phyloP scores from a whole-genome alignment of 1,284 basidiomycete genomes.

The Lentinula novae-zelandiae region DNA sequence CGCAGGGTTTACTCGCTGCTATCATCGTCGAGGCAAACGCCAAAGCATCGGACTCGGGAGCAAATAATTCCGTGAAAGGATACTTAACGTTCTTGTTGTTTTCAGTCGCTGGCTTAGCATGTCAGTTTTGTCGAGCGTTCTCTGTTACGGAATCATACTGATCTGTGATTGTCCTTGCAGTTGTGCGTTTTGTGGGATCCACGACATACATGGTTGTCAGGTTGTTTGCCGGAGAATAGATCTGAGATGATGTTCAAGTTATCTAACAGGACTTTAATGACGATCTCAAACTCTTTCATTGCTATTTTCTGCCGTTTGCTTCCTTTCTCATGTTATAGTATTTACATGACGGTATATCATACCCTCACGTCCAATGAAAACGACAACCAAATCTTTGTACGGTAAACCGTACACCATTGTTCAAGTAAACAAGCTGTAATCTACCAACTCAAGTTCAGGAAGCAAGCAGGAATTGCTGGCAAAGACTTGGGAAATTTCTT shows the following conservation, averaged over 20 bases:
- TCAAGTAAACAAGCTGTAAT: not conserved
- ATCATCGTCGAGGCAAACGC: conserved; percentile 64
- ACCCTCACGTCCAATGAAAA: too few relatives aligned
- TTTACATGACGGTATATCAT: not conserved
- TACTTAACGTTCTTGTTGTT: conserved; percentile 82
- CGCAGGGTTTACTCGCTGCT: conserved; percentile 68
- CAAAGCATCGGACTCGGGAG: conserved; percentile 37
- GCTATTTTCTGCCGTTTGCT: not conserved
- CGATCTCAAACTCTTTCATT: not conserved
- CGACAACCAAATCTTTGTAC: too few relatives aligned
- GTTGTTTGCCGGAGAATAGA: conserved; percentile 79
- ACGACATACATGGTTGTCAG: conserved; percentile 77
- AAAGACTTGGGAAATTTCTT: conserved; percentile 28
- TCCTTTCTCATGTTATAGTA: not conserved
- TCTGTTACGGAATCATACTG: too few relatives aligned
- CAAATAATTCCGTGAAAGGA: conserved; percentile 57
- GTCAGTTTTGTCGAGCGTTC: conserved; percentile 45
- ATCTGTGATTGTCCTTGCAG: conserved; percentile 32
- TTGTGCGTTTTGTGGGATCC: conserved; percentile 79
- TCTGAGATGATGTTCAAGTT: too few relatives aligned
- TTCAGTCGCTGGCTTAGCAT: conserved; percentile 82
- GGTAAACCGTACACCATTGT: too few relatives aligned
- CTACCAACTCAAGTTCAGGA: not conserved
- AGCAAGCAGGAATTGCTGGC: conserved; percentile 4
- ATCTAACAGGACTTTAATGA: too few relatives aligned